Base-by-base conservation (phyloP, 2,329 filamentous ascomycete genomes). In the Trichoderma atroviride region DNA sequence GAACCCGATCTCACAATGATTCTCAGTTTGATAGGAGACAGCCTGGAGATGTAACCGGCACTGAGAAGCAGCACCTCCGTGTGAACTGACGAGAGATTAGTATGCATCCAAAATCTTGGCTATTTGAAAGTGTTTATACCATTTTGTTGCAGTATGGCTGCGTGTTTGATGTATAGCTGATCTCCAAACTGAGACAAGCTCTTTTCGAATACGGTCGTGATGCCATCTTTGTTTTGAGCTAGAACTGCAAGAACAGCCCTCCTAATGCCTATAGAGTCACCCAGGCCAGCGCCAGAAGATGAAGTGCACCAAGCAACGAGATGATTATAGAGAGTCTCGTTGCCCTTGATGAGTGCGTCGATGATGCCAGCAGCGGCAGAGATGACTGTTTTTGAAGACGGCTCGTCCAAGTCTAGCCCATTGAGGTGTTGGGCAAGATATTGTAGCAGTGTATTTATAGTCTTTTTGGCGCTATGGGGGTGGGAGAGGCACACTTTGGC, bases 101-200 rank as follows among this genome's bases (percentile, higher is more conserved):
- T 58, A 4, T 27, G 10, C 11, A 16, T 11, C 3, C 24, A 3
- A 4, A 55, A 13, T 16, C 14, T 27, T 43, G 24, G 4, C 29
- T 11, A 29, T 19, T 6, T 14, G 27, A 16, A 16, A n/a, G 35
- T n/a, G 5, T 0, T n/a, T 80, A 74, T 80, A 92, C 93, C 91
- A 86, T 98, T 93, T 85, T 99, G 96, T 75, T 94, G 92, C 50
- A 96, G 77, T n/a, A 92, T 87, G 5, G 94, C 90, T 0, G 91
- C 88, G 79, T 98, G 94, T 69, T 89, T 92, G 74, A 98, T 93
- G 75, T 94, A 97, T 13, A 98, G 83, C 61, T 91, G 88, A 74
- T 97, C 94, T 0, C 93, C 92, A 78, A 98, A 97, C 60, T 91
- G 87, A 50, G 83, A 83, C 60, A 97, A 81, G 60, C 85, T 87